phyloP scores from a whole-genome alignment of 768 basidiomycete species.

The Suillus occidentalis region DNA sequence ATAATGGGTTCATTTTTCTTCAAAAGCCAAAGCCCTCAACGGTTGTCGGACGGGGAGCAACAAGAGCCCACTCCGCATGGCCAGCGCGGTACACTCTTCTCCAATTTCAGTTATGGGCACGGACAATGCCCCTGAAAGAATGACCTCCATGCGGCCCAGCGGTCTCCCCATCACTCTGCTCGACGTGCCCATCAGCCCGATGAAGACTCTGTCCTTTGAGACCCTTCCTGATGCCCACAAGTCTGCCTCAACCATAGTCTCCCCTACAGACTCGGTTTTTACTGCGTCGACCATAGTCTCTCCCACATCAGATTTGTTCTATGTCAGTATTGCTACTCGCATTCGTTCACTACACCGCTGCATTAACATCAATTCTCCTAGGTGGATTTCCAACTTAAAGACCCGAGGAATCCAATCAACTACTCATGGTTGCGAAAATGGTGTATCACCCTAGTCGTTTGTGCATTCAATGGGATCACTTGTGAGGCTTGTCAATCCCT shows the following conservation, averaged over 20 bases:
- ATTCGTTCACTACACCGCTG: neutral
- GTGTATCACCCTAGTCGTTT: constrained; percentile 33
- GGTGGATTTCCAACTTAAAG: constrained; percentile 39
- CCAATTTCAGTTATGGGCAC: neutral
- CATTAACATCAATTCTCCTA: constrained; percentile 14
- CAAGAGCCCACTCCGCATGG: neutral
- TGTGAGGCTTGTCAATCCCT: constrained; percentile 12
- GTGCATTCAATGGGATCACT: constrained; percentile 30
- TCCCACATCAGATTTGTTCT: constrained; percentile 8
- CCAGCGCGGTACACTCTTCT: neutral
- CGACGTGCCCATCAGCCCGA: neutral
- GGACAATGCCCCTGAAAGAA: neutral
- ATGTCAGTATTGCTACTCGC: constrained; percentile 12
- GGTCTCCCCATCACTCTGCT: neutral
- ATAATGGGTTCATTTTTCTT: neutral
- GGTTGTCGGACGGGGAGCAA: neutral
- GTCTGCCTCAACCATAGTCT: neutral
- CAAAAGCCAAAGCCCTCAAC: neutral
- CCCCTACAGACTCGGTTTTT: constrained; percentile 12
- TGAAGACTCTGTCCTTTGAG: neutral
- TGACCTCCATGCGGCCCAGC: neutral
- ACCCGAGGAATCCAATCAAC: constrained; percentile 38
- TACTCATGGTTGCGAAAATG: constrained; percentile 42
- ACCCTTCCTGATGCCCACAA: constrained; percentile 15
- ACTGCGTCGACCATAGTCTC: constrained; percentile 1